A percentile compares a stretch with the other conserved stretches of the same genome.
Conservation (phyloP, 1,284 basidiomycete genomes). For the Naganishia sp. region DNA sequence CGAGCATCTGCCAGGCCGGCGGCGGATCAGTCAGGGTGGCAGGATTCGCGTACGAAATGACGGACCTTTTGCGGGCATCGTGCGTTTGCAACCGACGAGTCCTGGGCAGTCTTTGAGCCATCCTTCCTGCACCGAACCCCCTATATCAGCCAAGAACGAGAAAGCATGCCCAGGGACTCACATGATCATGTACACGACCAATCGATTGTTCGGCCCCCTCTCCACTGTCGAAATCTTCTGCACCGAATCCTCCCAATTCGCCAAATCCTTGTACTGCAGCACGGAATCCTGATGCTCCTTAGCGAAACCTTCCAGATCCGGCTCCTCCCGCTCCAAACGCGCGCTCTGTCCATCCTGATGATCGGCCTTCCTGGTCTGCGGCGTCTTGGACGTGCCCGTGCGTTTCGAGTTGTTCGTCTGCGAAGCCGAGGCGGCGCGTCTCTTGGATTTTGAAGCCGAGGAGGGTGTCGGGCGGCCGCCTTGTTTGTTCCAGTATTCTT, state of each 20-base stretch:
- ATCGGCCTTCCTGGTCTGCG: slow-evolving; percentile 11
- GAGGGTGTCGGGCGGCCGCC: slow-evolving; percentile 32
- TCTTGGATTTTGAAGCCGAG: slow-evolving; percentile 29
- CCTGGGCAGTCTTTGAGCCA: slow-evolving; percentile 41
- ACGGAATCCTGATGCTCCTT: slow-evolving; percentile 57
- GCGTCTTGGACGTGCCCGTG: slow-evolving; percentile 1
- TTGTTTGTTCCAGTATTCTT: slow-evolving; percentile 43
- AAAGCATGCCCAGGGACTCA: slow-evolving; percentile 35
- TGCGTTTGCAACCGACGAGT: slow-evolving; percentile 41
- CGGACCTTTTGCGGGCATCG: slow-evolving; percentile 49
- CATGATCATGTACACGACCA: slow-evolving; percentile 50
- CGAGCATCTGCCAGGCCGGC: slow-evolving; percentile 44
- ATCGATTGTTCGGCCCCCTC: slow-evolving; percentile 36
- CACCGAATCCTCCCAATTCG: slow-evolving; percentile 50
- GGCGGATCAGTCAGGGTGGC: not conserved
- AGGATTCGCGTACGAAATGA: not conserved
- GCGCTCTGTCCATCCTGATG: not conserved
- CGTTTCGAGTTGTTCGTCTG: slow-evolving; percentile 2
- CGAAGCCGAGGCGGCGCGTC: slow-evolving; percentile 30
- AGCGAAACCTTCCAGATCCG: slow-evolving; percentile 56
- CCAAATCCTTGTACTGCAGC: slow-evolving; percentile 44
- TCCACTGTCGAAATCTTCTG: slow-evolving; percentile 47
- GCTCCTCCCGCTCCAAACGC: slow-evolving; percentile 43
- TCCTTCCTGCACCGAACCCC: slow-evolving; percentile 40
- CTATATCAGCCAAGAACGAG: not conserved